Base-by-base conservation (phyloP, 768 basidiomycete genomes). In the Termitomyces sp. region DNA sequence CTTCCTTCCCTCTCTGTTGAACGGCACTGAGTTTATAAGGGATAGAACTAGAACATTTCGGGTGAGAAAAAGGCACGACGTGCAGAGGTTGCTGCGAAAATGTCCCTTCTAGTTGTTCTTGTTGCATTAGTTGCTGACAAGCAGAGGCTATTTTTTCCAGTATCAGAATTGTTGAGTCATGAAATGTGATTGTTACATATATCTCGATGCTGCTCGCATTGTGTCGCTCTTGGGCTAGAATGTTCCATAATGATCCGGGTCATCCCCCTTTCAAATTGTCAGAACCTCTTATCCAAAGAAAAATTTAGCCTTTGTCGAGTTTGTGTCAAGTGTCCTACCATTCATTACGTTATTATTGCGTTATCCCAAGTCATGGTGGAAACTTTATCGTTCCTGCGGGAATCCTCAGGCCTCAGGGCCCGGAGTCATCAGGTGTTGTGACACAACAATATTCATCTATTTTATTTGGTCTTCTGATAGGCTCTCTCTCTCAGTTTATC, bases 241-340 rank as follows among this genome's bases (percentile, higher is more conserved):
- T 56, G 39, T 56, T 59, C 46, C 52, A 56, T 22, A 46, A 55
- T 20, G 54, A 55, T 51, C 27, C 49, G 12, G 59, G 54, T 46
- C 10, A 26, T 49, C 10, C 20, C 24, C 24, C 16, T 46, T 24
- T 39, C 18, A 0, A 6, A 26, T 0, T 3, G 9, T n/a, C n/a
- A n/a, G n/a, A n/a, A 1, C 22, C 5, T 0, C 7, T 20, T 32
- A n/a, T n/a, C n/a, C n/a, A n/a, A n/a, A n/a, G n/a, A n/a, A n/a
- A n/a, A n/a, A n/a, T n/a, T 27, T 20, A 56, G 77, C 76, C 60
- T 62, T 66, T 5, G 75, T 79, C 27, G 22, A 41, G 3, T 60
- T 80, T 8, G 81, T 86, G 20, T 79, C 83, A 0, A 63, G 67
- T 8, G 77, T 87, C 47, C 62, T 87, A 4, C 42, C 53, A 31